Base-by-base conservation (phyloP, 1,284 basidiomycete species). In the Apiotrichum domesticum region DNA sequence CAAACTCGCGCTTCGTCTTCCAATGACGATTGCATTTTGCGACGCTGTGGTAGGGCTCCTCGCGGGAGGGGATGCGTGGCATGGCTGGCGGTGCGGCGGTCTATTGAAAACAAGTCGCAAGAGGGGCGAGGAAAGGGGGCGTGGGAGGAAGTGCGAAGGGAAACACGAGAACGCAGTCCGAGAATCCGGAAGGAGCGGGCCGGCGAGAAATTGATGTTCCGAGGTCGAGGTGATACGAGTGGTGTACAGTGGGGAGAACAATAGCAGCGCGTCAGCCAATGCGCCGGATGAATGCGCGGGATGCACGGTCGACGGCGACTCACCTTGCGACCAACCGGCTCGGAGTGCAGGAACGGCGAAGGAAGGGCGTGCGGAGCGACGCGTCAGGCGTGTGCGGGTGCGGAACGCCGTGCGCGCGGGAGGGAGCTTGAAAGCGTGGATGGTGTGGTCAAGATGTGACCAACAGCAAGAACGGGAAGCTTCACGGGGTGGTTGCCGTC, bases 1-100 rank as follows among this genome's bases (percentile, higher is more conserved):
- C 78, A 55, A 80, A 74, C 63, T 81, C 80, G 57, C 80, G 77
- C 62, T 81, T 81, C 56, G 79, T 77, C 65, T 80, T 80, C 72
- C 77, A 81, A 64, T 81, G 80, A 10, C 80, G 70, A 51, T 79
- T 80, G 62, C 80, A 80, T 43, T 79, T 75, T 7, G 78, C 76
- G 10, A 80, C 74, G 29, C 77, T 77, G 63, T 73, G 73, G 67
- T 81, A 81, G n/a, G 79, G 79, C 56, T 79, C 79, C 46, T 79
- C 79, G 42, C 80, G 71, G 34, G 79, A 77, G 11, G 79, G 79
- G 57, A 81, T 81, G 55, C 80, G 78, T 46, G 79, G 79, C 79
- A 80, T 80, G 51, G 52, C 54, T 49, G 48, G 3, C 11, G 41
- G 14, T 44, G 29, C 2, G 46, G n/a, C 1, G 46, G 35, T 11